Evolutionary conservation across 1,139 yeast species (phyloP).

Genomic region (Yamadazyma dendronema): DNA sequence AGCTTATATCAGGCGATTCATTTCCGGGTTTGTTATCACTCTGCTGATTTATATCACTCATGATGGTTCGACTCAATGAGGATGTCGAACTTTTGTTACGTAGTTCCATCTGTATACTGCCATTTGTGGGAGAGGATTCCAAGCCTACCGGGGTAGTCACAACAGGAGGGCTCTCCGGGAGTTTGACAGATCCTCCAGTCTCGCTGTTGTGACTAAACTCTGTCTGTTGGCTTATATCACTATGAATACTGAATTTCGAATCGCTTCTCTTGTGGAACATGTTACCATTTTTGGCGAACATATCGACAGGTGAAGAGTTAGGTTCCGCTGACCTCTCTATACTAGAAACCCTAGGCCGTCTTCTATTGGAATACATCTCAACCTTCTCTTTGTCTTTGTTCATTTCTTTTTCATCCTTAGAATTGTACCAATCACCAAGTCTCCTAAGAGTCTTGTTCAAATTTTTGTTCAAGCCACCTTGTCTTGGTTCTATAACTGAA

Average conservation of each 20-base stretch:
- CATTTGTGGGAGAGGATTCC: not conserved
- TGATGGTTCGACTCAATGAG: not conserved
- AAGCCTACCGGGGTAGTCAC: not conserved
- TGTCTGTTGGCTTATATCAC: conserved; percentile 2
- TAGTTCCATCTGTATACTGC: not conserved
- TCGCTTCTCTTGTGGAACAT: conserved; percentile 10
- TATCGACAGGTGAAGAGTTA: conserved; percentile 11
- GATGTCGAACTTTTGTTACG: not conserved
- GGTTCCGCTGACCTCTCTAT: conserved; percentile 9
- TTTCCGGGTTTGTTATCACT: too few species aligned
- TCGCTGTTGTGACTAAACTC: not conserved
- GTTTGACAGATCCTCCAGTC: not conserved
- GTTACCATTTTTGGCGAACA: conserved; percentile 13
- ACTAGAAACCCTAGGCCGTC: conserved; percentile 33
- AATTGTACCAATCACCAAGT: conserved; percentile 65
- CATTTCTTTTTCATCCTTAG: conserved; percentile 7
- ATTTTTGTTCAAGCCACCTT: conserved; percentile 3
- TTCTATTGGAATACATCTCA: conserved; percentile 62
- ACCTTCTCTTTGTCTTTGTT: conserved; percentile 7
- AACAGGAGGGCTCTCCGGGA: not conserved
- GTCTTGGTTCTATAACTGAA: conserved; percentile 17
- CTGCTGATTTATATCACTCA: not conserved
- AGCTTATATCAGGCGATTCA: too few species aligned
- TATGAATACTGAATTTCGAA: conserved; percentile 10
- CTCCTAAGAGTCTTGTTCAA: conserved; percentile 37